These are phyloP conservation scores for Panicum miliaceum DNA, from an alignment of 176 grass and related monocot species.

Conservation along the genomic window DNA sequence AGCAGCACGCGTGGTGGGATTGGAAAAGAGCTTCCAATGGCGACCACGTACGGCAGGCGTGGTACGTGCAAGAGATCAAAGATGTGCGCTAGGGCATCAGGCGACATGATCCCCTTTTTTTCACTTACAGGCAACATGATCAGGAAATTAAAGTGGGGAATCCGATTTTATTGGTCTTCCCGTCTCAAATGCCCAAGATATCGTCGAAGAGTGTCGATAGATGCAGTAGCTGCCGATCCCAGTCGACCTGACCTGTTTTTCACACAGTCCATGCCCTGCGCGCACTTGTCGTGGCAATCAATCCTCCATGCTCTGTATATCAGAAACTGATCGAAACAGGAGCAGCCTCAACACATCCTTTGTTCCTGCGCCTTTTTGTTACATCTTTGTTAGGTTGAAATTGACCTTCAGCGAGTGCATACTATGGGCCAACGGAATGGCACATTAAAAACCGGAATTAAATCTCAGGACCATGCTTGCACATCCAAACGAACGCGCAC, in stretches of 20 bases:
- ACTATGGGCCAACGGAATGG: slow-evolving; percentile 31
- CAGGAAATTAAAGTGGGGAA: neutral
- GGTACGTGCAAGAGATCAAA: neutral
- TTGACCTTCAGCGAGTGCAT: slow-evolving; percentile 4
- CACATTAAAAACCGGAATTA: slow-evolving; percentile 17
- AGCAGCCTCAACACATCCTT: neutral
- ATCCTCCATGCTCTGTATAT: neutral
- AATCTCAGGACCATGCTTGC: slow-evolving; percentile 47
- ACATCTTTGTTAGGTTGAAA: slow-evolving; percentile 36
- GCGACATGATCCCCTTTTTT: neutral
- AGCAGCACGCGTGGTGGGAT: neutral
- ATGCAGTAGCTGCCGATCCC: neutral
- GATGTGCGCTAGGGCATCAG: neutral
- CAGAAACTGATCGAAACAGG: neutral
- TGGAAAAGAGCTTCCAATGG: neutral
- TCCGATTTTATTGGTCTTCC: neutral
- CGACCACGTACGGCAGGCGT: neutral
- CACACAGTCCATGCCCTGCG: slow-evolving; percentile 12
- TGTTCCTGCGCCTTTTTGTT: neutral
- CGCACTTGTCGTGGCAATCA: neutral
- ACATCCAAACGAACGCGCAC: neutral
- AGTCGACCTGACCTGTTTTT: neutral
- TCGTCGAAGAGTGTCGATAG: neutral
- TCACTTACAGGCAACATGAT: neutral
- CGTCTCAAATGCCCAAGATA: neutral